phyloP scores from a whole-genome alignment of 768 basidiomycete genomes.

The Arthromyces matolae region DNA sequence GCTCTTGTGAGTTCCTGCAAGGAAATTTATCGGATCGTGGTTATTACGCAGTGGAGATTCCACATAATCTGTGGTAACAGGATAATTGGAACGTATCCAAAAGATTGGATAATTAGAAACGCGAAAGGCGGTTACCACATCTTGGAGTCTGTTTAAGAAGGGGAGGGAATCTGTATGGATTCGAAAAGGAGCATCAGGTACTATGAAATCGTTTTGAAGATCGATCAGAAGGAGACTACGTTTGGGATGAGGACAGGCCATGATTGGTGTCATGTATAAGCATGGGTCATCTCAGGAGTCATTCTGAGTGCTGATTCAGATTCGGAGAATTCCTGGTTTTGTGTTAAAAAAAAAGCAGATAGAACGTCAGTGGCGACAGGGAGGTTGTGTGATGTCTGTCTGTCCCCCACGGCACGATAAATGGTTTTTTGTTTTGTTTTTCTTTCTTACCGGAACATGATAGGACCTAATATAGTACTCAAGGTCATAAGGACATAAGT shows the following conservation, averaged over 20 bases:
- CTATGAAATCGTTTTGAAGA: conserved; percentile 27
- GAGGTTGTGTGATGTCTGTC: too few species aligned
- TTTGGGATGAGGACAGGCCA: conserved; percentile 1
- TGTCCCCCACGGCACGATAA: too few species aligned
- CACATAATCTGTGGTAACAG: background rate
- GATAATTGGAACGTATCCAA: conserved; percentile 24
- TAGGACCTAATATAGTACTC: too few species aligned
- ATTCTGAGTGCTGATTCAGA: background rate
- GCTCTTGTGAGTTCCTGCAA: conserved; percentile 21
- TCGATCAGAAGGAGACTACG: conserved; percentile 25
- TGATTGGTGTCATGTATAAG: background rate
- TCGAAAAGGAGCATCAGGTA: conserved; percentile 18
- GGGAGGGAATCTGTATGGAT: conserved; percentile 16
- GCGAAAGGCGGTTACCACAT: conserved; percentile 15
- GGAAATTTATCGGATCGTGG: conserved; percentile 9
- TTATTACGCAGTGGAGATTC: background rate
- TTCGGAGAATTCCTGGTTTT: background rate
- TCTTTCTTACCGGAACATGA: too few species aligned
- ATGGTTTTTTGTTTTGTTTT: too few species aligned
- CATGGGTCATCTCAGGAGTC: background rate
- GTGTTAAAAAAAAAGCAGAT: background rate
- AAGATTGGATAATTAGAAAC: conserved; percentile 13
- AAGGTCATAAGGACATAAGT: too few species aligned
- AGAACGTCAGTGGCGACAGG: background rate
- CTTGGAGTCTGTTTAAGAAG: conserved; percentile 16